A percentile compares a stretch with the other conserved stretches of the same genome.
Conservation (phyloP, 2,329 filamentous ascomycete genomes). For the Fusarium sp. region DNA sequence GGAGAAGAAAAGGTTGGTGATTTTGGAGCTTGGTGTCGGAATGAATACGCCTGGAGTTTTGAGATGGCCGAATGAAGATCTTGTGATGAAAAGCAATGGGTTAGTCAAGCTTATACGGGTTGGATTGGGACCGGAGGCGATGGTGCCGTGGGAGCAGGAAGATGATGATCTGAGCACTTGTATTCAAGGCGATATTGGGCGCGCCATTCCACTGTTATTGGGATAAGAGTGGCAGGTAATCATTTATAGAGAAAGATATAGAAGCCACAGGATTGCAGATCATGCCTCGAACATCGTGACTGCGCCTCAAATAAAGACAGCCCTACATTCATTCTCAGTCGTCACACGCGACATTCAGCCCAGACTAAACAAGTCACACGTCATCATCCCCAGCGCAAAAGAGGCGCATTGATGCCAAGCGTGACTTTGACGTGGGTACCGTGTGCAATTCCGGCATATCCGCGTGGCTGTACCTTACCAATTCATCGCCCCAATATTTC, state of each 20-base stretch:
- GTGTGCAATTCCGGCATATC: conserved; percentile 7
- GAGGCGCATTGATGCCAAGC: conserved; percentile 33
- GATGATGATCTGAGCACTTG: conserved; percentile 33
- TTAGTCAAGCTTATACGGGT: conserved; percentile 31
- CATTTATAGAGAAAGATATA: not conserved
- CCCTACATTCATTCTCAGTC: fast-evolving
- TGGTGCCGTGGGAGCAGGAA: conserved; percentile 37
- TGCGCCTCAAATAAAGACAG: not conserved
- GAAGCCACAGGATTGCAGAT: not conserved
- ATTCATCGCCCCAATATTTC: conserved; percentile 10
- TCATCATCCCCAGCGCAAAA: not conserved
- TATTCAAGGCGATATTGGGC: conserved; percentile 31
- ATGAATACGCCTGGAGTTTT: conserved; percentile 41
- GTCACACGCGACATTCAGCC: not conserved
- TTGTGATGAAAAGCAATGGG: conserved; percentile 18
- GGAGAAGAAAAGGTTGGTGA: conserved; percentile 32
- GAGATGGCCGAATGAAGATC: conserved; percentile 40
- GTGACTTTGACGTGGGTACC: conserved; percentile 6
- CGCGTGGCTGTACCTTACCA: conserved; percentile 34
- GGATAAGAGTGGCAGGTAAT: not conserved
- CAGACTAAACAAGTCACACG: conserved; percentile 9
- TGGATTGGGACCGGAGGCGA: conserved; percentile 33
- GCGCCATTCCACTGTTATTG: not conserved
- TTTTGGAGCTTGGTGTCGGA: conserved; percentile 37
- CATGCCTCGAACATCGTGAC: too few species aligned